A percentile compares a stretch with the other conserved stretches of the same genome.
Conservation (phyloP, 2,329 filamentous ascomycete genomes). For the Ceratocystis smalleyi region DNA sequence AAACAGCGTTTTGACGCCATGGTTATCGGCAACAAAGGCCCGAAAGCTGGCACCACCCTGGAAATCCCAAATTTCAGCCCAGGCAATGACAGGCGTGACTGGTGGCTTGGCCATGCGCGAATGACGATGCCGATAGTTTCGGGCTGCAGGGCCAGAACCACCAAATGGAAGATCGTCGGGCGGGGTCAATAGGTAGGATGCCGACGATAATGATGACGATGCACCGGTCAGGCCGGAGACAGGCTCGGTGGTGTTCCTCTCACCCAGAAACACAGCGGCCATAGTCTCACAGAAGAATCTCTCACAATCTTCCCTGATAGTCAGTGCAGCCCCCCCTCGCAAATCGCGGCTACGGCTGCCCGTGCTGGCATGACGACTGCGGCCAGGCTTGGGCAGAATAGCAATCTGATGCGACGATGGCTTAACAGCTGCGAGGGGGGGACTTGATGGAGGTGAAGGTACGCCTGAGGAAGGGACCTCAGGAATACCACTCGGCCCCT, state of each 20-base stretch:
- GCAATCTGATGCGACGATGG: constrained; percentile 48
- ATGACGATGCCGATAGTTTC: constrained; percentile 17
- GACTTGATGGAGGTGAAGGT: constrained; percentile 73
- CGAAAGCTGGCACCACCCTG: constrained; percentile 69
- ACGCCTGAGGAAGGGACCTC: constrained; percentile 74
- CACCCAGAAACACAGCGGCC: constrained; percentile 87
- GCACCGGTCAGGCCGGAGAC: constrained; percentile 80
- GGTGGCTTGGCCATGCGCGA: constrained; percentile 12
- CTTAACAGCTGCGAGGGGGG: constrained; percentile 67
- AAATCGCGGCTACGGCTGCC: constrained; percentile 32
- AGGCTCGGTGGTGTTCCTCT: constrained; percentile 62
- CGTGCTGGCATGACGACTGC: constrained; percentile 18
- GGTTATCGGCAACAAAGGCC: constrained; percentile 62
- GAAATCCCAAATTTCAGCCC: constrained; percentile 76
- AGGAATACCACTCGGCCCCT: constrained; percentile 89
- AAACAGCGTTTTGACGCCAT: constrained; percentile 60
- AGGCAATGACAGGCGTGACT: constrained; percentile 36
- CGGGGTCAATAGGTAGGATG: constrained; percentile 33
- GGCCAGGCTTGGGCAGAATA: constrained; percentile 40
- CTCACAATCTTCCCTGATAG: constrained; percentile 99
- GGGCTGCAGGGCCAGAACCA: background rate
- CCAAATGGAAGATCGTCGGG: constrained; percentile 30
- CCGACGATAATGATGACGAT: constrained; percentile 23
- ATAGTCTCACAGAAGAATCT: constrained; percentile 98
- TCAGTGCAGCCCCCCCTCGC: constrained; percentile 84